Evolutionary conservation across 306 rosid species (phyloP), one percentile per base, ranked within the genome.

Genomic region (Spatholobus suberectus): DNA sequence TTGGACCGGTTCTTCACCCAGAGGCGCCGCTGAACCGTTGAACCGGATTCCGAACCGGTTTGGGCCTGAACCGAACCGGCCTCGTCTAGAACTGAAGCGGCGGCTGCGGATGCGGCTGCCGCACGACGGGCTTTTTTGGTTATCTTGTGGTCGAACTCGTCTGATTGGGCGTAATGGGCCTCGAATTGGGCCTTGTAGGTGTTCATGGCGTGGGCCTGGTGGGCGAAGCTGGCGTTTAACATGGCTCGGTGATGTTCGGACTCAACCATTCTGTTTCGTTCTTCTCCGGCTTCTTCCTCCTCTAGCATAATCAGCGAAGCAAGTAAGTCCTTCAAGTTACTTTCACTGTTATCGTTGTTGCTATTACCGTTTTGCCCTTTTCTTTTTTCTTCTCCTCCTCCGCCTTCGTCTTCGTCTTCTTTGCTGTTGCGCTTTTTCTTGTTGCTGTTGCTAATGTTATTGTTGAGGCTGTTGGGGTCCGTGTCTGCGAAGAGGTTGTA

Each of bases 1-100:
- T 88, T 91, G 0, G 95, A 88, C 86, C 98, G 78, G 89, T 92
- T 90, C 86, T 92, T 94, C 66, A 94, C 95, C 98, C 97, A 94
- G 0, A 94, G 44, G 51, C 98, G 70, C 57, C 97, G 57, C 49
- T 26, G 90, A n/a, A 76, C 84, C 23, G 51, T 7, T 2, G 77
- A 29, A 14, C 71, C 51, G 35, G 78, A 0, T 5, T 26, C 46
- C 2, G 5, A 29, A 23, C 47, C 44, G 24, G 21, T 47, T 6
- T 32, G 57, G 47, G 55, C 66, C 81, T 10, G 44, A 3, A 1
- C 70, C 38, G 72, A 66, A 66, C 24, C 43, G 21, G 71, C 0
- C 4, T 32, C 41, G 5, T 62, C 2, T 62, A 24, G 4, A 24
- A 15, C 40, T 3, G 85, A 35, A 0, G 83, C 81, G 0, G 78